Conservation (phyloP, 129 eudicot species). For the Tagetes patula region DNA sequence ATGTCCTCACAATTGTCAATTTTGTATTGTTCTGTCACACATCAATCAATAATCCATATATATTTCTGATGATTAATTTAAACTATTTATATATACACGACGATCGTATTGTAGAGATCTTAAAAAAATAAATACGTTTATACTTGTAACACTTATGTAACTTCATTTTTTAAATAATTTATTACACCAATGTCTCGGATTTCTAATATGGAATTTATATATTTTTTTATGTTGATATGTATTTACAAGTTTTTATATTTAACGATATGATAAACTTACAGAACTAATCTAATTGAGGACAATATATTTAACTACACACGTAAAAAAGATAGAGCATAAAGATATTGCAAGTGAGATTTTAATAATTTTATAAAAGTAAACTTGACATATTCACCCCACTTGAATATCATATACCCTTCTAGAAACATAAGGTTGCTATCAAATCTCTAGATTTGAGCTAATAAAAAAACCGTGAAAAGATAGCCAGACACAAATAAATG, state of each 20-base stretch:
- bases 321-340: no score
- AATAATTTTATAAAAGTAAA: no score
- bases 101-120: neutral
- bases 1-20: constrained; percentile 16
- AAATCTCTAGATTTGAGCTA: no score
- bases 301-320: no score
- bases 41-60: neutral
- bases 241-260: neutral
- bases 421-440: no score
- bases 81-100: neutral
- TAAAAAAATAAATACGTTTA: neutral
- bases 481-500: no score
- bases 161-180: neutral
- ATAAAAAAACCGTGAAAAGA: no score
- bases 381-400: no score
- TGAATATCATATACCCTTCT: no score
- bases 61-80: no score
- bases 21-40: neutral
- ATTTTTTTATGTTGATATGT: neutral
- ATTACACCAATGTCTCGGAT: neutral
- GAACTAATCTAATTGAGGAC: no score
- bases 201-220: neutral
- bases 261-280: neutral
- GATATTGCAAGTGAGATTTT: no score
- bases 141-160: neutral